Evolutionary conservation across 148 eudicot species (phyloP).

Genomic region (Vaccinium myrtillus): DNA sequence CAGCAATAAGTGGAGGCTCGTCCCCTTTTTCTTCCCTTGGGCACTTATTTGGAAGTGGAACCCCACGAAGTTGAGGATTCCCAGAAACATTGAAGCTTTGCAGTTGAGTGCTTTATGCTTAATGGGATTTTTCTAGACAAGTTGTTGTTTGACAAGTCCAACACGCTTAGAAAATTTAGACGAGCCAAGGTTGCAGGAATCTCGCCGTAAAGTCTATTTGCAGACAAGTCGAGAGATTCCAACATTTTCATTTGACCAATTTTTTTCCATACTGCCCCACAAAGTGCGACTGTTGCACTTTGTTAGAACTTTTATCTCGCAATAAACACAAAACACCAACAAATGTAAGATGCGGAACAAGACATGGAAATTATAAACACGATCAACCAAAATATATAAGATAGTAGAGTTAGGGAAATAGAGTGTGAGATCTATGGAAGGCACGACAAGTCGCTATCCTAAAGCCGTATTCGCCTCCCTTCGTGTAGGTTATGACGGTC

Average conservation of each 20-base stretch:
- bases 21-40: constrained; percentile 13
- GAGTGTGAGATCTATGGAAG: too few relatives aligned
- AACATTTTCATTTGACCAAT: constrained; percentile 19
- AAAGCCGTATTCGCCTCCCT: too few relatives aligned
- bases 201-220: constrained; percentile 24
- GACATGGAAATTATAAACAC: too few relatives aligned
- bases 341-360: too few relatives aligned
- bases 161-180: constrained; percentile 17
- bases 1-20: neutral
- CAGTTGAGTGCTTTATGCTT: constrained; percentile 29
- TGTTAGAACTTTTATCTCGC: too few relatives aligned
- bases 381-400: too few relatives aligned
- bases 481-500: too few relatives aligned
- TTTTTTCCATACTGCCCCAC: neutral
- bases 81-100: too few relatives aligned
- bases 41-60: constrained; percentile 19
- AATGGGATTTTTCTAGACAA: constrained; percentile 27
- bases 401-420: too few relatives aligned
- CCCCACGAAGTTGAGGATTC: constrained; percentile 31
- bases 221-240: constrained; percentile 29
- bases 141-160: constrained; percentile 30
- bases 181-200: constrained; percentile 25
- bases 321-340: too few relatives aligned
- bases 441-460: too few relatives aligned
- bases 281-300: too few relatives aligned